These are phyloP conservation scores for Cadophora sp. DNA, from an alignment of 2,329 filamentous ascomycete species.

Conservation along the genomic window DNA sequence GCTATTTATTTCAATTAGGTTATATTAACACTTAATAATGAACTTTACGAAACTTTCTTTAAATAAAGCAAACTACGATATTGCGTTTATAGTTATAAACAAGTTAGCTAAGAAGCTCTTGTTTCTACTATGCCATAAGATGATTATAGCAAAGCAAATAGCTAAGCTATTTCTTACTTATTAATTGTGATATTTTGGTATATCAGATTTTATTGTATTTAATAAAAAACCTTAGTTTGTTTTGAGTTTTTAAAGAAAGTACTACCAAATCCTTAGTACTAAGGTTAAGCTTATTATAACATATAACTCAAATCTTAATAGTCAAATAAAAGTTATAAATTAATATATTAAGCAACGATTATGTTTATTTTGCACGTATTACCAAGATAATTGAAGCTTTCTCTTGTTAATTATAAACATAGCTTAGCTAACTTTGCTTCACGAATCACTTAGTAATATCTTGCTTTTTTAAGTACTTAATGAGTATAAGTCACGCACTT, in stretches of 20 bases:
- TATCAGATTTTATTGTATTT: neutral
- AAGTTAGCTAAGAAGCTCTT: neutral
- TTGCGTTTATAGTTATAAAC: neutral
- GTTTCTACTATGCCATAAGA: neutral
- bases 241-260: neutral
- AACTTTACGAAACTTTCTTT: neutral
- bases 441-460: neutral
- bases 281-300: neutral
- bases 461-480: neutral
- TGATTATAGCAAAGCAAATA: neutral
- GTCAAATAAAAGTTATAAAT: neutral
- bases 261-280: neutral
- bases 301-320: neutral
- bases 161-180: neutral
- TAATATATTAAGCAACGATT: neutral
- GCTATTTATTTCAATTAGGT: neutral
- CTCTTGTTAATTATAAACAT: neutral
- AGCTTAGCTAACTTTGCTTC: neutral
- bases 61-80: neutral
- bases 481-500: neutral
- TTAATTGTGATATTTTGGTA: neutral
- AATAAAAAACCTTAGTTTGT: neutral
- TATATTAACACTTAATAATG: neutral
- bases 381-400: neutral
- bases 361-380: neutral